Evolutionary conservation across 2,329 filamentous ascomycete genomes (phyloP), one percentile per base, ranked within the genome.

Genomic region (Diaporthe capsici): DNA sequence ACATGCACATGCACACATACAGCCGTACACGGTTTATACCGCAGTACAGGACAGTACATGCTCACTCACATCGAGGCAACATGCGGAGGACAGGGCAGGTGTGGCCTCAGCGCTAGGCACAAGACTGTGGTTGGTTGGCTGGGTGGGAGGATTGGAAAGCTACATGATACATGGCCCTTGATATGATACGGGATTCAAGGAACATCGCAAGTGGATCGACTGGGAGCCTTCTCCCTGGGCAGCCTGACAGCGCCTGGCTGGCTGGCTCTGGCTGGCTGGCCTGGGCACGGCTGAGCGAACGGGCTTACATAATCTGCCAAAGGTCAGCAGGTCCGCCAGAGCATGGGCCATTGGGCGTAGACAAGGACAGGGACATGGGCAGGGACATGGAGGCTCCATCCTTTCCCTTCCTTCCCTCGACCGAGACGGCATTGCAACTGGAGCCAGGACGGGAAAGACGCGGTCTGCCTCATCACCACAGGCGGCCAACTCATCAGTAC

Each of bases 71-170:
- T 31, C 37, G 37, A 67, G 44, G 17, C 61, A 49, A n/a, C 47
- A 70, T 70, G 47, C 47, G 51, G 47, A 53, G 31, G 63, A 37
- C 65, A 70, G 65, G 65, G 65, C 49, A 55, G 47, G 47, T 39
- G 49, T 70, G 65, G 49, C 65, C 65, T 70, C 65, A 70, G 65
- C 65, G 65, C 65, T 70, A 70, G 65, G 65, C 65, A 70, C 65
- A 55, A 42, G 65, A 55, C n/a, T 51, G 34, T 70, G 65, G 65
- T 70, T 70, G 47, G 63, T 53, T 53, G 63, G 31, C 13, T 37
- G 63, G 63, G 31, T 68, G 34, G 49, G 47, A 55, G n/a, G 47
- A 28, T 68, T 25, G 28, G 39, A 25, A 68, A 53, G 47, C 25
- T 65, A 65, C 25, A 47, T 22, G 15, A 10, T 63, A 63, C 60